These are phyloP conservation scores for Croton laevigatus DNA, from an alignment of 441 rosid species.

Conservation along the genomic window DNA sequence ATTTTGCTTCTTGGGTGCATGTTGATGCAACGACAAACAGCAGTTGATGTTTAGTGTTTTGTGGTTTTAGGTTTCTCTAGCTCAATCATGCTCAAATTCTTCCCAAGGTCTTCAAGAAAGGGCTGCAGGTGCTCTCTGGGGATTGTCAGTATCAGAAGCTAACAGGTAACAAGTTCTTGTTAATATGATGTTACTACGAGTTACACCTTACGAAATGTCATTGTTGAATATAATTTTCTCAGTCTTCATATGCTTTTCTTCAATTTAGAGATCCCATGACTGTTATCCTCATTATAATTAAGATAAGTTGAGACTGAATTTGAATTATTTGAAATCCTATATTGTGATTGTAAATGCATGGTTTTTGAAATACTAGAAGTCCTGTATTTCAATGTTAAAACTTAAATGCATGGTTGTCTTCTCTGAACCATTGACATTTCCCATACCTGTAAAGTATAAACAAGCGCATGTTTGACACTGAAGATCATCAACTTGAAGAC, in stretches of 20 bases:
- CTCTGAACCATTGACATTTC: background rate
- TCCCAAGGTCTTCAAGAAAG: constrained; percentile 57
- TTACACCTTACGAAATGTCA: background rate
- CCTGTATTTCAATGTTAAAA: constrained; percentile 6
- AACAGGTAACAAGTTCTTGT: constrained; percentile 34
- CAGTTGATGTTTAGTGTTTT: background rate
- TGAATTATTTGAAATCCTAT: constrained; percentile 1
- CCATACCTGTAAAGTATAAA: background rate
- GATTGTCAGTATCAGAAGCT: constrained; percentile 56
- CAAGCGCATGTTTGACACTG: background rate
- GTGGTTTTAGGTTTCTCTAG: constrained; percentile 44
- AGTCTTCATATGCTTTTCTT: background rate
- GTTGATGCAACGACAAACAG: background rate
- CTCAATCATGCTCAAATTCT: constrained; percentile 42
- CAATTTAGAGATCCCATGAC: background rate
- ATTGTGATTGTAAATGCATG: constrained; percentile 4
- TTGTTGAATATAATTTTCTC: background rate
- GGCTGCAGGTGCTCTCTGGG: constrained; percentile 65
- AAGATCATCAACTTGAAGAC: background rate
- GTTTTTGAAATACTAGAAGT: background rate
- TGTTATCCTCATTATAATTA: background rate
- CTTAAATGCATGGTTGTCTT: background rate
- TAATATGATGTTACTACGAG: background rate
- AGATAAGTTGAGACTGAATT: background rate
- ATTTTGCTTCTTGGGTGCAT: background rate